A percentile compares a stretch with the other conserved stretches of the same genome.
Evolutionary conservation across 306 rosid species (phyloP).

Genomic region (Morella rubra): DNA sequence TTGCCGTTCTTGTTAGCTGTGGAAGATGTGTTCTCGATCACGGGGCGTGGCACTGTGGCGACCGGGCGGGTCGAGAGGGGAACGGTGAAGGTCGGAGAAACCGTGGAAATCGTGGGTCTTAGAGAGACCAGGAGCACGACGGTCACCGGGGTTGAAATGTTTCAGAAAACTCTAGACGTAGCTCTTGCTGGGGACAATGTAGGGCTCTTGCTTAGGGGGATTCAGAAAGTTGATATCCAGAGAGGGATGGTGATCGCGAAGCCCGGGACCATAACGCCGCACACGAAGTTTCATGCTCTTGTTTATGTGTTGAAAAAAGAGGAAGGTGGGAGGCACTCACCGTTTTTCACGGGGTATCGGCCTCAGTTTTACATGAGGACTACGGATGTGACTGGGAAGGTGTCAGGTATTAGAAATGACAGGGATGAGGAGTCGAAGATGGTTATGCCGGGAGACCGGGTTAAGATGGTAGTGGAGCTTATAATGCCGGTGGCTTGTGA

Average conservation of each 20-base stretch:
- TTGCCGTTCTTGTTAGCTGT: constrained; percentile 32
- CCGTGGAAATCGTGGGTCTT: constrained; percentile 33
- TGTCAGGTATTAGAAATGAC: constrained; percentile 25
- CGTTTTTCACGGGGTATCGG: constrained; percentile 30
- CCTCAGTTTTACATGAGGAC: constrained; percentile 44
- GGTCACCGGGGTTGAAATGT: constrained; percentile 40
- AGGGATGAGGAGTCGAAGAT: constrained; percentile 37
- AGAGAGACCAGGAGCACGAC: constrained; percentile 32
- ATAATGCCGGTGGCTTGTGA: constrained; percentile 36
- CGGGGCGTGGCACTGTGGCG: constrained; percentile 38
- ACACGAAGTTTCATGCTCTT: constrained; percentile 30
- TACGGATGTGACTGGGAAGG: constrained; percentile 37
- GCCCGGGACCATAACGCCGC: constrained; percentile 29
- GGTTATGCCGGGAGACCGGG: constrained; percentile 40
- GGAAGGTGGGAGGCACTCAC: constrained; percentile 39
- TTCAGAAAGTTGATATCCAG: constrained; percentile 33
- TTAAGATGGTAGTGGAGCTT: constrained; percentile 39
- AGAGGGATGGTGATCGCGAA: constrained; percentile 39
- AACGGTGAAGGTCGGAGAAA: constrained; percentile 29
- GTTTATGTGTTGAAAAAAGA: constrained; percentile 38
- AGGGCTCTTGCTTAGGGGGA: constrained; percentile 36
- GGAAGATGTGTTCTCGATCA: constrained; percentile 38
- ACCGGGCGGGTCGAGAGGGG: constrained; percentile 39
- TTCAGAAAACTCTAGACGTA: constrained; percentile 32
- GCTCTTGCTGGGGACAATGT: constrained; percentile 42